phyloP scores from a whole-genome alignment of 371 early-diverging fungal species.

The Lichtheimia ramosa region DNA sequence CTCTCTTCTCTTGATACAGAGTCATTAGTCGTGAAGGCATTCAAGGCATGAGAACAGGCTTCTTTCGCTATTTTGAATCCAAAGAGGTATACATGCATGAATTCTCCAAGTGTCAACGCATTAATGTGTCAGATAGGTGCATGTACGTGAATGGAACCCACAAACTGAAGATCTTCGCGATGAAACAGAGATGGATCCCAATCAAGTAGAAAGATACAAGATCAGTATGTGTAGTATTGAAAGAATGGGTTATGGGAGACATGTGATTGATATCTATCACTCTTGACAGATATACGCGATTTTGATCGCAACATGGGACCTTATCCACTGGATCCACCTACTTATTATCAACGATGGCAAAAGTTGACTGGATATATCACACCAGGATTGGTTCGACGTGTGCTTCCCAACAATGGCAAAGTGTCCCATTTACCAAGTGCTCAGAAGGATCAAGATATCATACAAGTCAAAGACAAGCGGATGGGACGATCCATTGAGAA shows the following conservation, averaged over 20 bases:
- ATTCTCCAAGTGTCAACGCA: neutral
- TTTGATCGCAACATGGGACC: conserved; percentile 85
- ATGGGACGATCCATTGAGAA: conserved; percentile 41
- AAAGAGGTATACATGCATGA: conserved; percentile 53
- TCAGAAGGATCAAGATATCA: conserved; percentile 9
- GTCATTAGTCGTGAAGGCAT: conserved; percentile 55
- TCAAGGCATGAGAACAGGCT: conserved; percentile 70
- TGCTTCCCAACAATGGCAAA: conserved; percentile 67
- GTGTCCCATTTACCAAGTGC: conserved; percentile 45
- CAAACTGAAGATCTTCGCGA: conserved; percentile 56
- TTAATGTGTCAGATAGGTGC: conserved; percentile 45
- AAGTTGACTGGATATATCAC: conserved; percentile 68
- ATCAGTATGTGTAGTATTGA: conserved; percentile 33
- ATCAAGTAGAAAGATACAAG: conserved; percentile 45
- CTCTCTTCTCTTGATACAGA: conserved; percentile 19
- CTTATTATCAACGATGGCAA: conserved; percentile 72
- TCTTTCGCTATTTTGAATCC: conserved; percentile 69
- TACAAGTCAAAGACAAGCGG: conserved; percentile 25
- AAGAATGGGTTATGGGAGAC: neutral
- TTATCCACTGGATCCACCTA: conserved; percentile 76
- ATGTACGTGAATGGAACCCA: conserved; percentile 73
- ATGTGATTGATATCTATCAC: neutral
- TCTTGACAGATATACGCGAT: conserved; percentile 65
- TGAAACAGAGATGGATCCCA: conserved; percentile 47
- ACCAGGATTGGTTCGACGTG: conserved; percentile 44